Conservation (phyloP, 2,329 filamentous ascomycete genomes). For the Neopestalotiopsis sp. region DNA sequence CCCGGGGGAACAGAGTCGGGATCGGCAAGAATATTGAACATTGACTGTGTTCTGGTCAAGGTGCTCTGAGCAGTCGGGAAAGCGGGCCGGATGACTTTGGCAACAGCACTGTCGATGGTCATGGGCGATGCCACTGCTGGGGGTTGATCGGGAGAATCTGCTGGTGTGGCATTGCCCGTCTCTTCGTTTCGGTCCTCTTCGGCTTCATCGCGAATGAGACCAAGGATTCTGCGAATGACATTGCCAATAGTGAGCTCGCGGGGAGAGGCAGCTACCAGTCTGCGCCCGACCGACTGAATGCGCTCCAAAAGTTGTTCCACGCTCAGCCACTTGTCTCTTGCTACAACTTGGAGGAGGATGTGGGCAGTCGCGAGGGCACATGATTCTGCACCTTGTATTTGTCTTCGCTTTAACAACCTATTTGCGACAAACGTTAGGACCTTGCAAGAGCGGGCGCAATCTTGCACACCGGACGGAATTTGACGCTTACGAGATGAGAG, state of each 20-base stretch:
- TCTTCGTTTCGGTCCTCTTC: slow-evolving; percentile 75
- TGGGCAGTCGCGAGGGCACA: slow-evolving; percentile 92
- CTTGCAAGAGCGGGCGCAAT: neutral
- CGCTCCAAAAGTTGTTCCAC: slow-evolving; percentile 79
- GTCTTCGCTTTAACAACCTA: slow-evolving; percentile 86
- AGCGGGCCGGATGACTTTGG: slow-evolving; percentile 54
- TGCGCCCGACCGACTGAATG: slow-evolving; percentile 78
- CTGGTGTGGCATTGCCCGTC: slow-evolving; percentile 57
- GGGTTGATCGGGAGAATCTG: slow-evolving; percentile 54
- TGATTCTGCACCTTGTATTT: slow-evolving; percentile 85
- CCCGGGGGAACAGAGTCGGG: slow-evolving; percentile 56
- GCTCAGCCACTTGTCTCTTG: slow-evolving; percentile 78
- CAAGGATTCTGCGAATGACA: slow-evolving; percentile 87
- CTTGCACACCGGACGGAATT: neutral
- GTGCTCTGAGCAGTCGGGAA: slow-evolving; percentile 67
- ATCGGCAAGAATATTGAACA: slow-evolving; percentile 87
- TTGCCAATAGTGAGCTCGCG: slow-evolving; percentile 93
- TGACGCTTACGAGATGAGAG: slow-evolving; percentile 74
- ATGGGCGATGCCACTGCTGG: slow-evolving; percentile 55
- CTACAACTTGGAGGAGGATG: slow-evolving; percentile 85
- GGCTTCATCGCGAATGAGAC: slow-evolving; percentile 89
- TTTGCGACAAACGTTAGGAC: slow-evolving; percentile 17
- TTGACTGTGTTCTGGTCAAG: slow-evolving; percentile 72
- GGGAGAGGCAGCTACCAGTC: slow-evolving; percentile 82
- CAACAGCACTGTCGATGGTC: slow-evolving; percentile 34